Base-by-base conservation (phyloP, 371 early-diverging fungal species). In the Rhizomucor pusillus region DNA sequence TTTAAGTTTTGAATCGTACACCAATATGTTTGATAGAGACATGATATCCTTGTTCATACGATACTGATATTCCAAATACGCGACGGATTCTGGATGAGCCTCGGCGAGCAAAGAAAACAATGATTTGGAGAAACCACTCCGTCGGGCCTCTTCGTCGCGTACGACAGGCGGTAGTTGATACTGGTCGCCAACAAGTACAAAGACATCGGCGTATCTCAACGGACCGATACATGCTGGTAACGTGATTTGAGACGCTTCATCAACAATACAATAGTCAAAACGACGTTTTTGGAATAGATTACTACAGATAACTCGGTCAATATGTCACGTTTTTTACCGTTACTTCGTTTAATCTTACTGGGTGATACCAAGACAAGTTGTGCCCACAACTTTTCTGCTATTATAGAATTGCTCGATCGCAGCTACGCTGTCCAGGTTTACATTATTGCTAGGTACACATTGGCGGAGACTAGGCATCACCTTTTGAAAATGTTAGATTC, bases 161-260 rank as follows among this genome's bases (percentile, higher is more conserved):
- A 82, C 90, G 51, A 99, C 69, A 6, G 99, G 99, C n/a, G 95
- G 94, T 3, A 99, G 84, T 67, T 99, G 99, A 60, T 98, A 89
- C 60, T 95, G 94, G 69, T 99, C 99, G 13, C 99, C 99, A 11
- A 99, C 98, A 7, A 99, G 75, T 14, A 99, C 87, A 85, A 99
- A 97, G 11, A 62, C 74, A 13, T 84, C 70, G 3, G 95, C 92
- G 55, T 78, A 83, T n/a, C 85, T 77, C 37, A 99, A 67, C 2
- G 99, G 99, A 0, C 98, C 97, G 37, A 99, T 58, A 56, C 94
- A 89, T 1, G 90, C 89, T 0, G 99, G 99, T 36, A 99, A 70
- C 11, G 95, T 94, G 36, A 98, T 85, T 66, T 99, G 99, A 1
- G 98, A 94, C 6, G 99, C 99, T 65, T 99, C 99, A 69, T 99